These are phyloP conservation scores for Lipomyces japonicus DNA, from an alignment of 805 yeast genomes.

Conservation along the genomic window DNA sequence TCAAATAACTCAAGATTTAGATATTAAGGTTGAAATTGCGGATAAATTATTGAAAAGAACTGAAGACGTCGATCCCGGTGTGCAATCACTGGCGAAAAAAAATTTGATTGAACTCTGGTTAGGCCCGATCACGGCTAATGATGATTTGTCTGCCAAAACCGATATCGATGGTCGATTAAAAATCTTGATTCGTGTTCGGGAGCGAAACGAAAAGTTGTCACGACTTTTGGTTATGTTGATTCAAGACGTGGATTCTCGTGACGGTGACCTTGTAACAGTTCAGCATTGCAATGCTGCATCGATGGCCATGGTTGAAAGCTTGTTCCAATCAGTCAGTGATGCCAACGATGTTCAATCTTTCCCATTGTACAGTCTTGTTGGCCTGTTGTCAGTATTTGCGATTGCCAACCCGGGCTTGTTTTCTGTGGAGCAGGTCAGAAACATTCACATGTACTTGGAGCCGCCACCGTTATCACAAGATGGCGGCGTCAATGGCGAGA, in stretches of 20 bases:
- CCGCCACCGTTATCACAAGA: too few species aligned
- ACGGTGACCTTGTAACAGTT: not conserved
- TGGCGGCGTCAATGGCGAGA: conserved; percentile 11
- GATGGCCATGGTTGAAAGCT: conserved; percentile 37
- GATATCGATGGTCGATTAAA: conserved; percentile 9
- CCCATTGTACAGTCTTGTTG: conserved; percentile 42
- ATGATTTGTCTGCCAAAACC: conserved; percentile 7
- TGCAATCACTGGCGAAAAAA: conserved; percentile 7
- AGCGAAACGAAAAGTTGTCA: conserved; percentile 13
- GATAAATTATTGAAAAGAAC: conserved; percentile 52
- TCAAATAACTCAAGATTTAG: conserved; percentile 34
- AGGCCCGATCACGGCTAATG: conserved; percentile 1
- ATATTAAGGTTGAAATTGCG: conserved; percentile 43
- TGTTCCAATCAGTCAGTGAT: conserved; percentile 42
- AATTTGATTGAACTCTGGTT: conserved; percentile 19
- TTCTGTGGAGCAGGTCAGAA: conserved; percentile 60
- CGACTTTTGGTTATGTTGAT: conserved; percentile 5
- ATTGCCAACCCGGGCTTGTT: conserved; percentile 52
- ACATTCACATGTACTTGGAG: conserved; percentile 60
- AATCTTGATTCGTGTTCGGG: conserved; percentile 12
- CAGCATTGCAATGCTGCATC: not conserved
- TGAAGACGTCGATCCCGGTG: conserved; percentile 67
- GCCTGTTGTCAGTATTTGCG: conserved; percentile 54
- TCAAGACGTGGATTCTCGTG: conserved; percentile 2
- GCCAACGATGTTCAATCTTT: conserved; percentile 27